Evolutionary conservation across 192 early-diverging fungal genomes (phyloP), one percentile per base, ranked within the genome.

Genomic region (Coemansia umbellata): DNA sequence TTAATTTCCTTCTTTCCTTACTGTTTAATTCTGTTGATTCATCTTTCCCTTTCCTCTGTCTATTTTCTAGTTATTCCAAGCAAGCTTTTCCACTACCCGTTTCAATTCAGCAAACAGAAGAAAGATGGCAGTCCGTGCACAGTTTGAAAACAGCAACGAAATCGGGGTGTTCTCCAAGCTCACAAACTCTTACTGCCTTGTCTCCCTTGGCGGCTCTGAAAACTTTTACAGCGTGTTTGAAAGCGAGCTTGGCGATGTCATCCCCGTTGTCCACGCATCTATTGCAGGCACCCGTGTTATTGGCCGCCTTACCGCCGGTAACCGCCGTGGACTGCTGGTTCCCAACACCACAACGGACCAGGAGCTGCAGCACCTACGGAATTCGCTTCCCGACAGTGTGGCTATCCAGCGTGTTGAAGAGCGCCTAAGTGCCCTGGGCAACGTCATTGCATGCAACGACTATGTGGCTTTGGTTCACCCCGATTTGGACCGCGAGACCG

Each of bases 101-200:
- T 30, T 39, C 23, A 51, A 44, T 43, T 33, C 15, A 52, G 8
- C 10, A 61, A 45, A 13, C 43, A 14, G 18, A 1, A 19, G n/a
- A n/a, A 66, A 31, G 44, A 74, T 74, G 71, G 64, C 71, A 7
- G 65, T 68, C 30, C 71, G 93, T 72, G 91, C 94, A 23, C 91
- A 94, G 80, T 99, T 99, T 71, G 96, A 99, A 83, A 99, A 96
- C 82, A 92, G 82, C 78, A 97, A 97, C 80, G 96, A 99, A 74
- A 92, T 99, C 74, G 96, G 96, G 49, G 96, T 98, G 41, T 99
- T 99, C 53, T 84, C 94, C 67, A 84, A 88, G 58, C 85, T 99
- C 59, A 99, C 96, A 72, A 99, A 99, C 82, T 87, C 91, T 31
- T 99, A 98, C 79, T 93, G 91, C 72, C 81, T 99, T 54, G 94